Percentiles rank a stretch among this genome's conserved stretches.
Conservation (phyloP, 2,329 filamentous ascomycete genomes). For the Fusarium heterosporum region DNA sequence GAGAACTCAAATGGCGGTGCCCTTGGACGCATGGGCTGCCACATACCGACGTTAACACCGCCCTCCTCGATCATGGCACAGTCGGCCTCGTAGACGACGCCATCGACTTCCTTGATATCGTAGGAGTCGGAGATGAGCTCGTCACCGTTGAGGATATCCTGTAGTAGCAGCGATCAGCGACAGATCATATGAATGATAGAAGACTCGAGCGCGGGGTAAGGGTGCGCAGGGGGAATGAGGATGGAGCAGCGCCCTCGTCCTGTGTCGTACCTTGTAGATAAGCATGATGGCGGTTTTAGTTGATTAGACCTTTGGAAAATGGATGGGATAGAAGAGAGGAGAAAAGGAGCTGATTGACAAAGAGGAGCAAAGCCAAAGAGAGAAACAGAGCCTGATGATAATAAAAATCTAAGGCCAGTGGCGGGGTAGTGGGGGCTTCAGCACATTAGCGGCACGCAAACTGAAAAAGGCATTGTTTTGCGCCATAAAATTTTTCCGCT, state of each 20-base stretch:
- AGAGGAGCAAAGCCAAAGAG: conserved; percentile 36
- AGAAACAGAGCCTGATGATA: conserved; percentile 42
- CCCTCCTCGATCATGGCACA: conserved; percentile 89
- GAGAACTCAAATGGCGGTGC: background rate
- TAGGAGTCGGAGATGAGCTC: conserved; percentile 98
- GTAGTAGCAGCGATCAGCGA: conserved; percentile 48
- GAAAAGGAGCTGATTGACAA: conserved; percentile 32
- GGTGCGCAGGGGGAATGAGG: conserved; percentile 18
- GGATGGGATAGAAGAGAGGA: conserved; percentile 25
- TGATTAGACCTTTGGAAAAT: conserved; percentile 33
- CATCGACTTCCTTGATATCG: conserved; percentile 82
- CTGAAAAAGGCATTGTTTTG: conserved; percentile 16
- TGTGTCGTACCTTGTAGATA: conserved; percentile 72
- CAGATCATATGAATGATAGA: conserved; percentile 36
- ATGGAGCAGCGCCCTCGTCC: background rate
- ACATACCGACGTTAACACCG: conserved; percentile 77
- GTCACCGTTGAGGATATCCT: conserved; percentile 92
- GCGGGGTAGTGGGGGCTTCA: conserved; percentile 42
- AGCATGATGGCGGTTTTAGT: conserved; percentile 71
- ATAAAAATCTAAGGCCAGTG: conserved; percentile 47
- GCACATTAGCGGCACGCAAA: conserved; percentile 30
- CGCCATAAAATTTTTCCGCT: conserved; percentile 29
- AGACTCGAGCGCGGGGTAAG: conserved; percentile 36
- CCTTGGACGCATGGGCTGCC: background rate
- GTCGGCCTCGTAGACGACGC: conserved; percentile 88